Evolutionary conservation across 1,284 basidiomycete genomes (phyloP).

Genomic region (Ganoderma boninense): DNA sequence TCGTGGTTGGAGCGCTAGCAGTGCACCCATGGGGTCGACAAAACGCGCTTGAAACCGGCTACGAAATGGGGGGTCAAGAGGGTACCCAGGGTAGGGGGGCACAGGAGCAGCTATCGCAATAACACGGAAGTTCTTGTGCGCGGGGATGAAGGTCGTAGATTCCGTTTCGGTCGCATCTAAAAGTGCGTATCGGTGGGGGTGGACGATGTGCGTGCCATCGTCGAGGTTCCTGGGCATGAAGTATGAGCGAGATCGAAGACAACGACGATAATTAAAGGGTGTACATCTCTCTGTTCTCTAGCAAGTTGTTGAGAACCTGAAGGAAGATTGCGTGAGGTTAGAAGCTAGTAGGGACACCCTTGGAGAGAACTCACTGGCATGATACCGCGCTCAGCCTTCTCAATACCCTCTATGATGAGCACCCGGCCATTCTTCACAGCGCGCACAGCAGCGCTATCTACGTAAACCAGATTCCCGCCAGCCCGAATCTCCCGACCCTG

Average conservation of each 20-base stretch:
- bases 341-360: neutral
- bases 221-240: conserved; percentile 60
- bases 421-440: conserved; percentile 72
- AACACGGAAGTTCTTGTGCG: conserved; percentile 69
- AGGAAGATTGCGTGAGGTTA: no score
- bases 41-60: conserved; percentile 76
- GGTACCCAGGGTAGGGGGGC: conserved; percentile 71
- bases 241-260: neutral
- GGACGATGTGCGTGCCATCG: conserved; percentile 77
- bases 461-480: conserved; percentile 68
- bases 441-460: conserved; percentile 70
- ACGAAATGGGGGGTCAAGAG: conserved; percentile 72
- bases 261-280: neutral
- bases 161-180: conserved; percentile 46
- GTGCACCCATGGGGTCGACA: conserved; percentile 63
- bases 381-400: conserved; percentile 71
- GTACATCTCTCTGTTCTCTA: conserved; percentile 76
- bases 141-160: conserved; percentile 57
- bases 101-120: conserved; percentile 73
- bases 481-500: conserved; percentile 70
- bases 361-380: conserved; percentile 44
- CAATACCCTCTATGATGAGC: conserved; percentile 73
- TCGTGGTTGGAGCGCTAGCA: conserved; percentile 52
- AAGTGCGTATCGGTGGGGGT: conserved; percentile 63
- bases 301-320: conserved; percentile 68